Conservation (phyloP, 768 basidiomycete species). For the Russula ochroleuca region DNA sequence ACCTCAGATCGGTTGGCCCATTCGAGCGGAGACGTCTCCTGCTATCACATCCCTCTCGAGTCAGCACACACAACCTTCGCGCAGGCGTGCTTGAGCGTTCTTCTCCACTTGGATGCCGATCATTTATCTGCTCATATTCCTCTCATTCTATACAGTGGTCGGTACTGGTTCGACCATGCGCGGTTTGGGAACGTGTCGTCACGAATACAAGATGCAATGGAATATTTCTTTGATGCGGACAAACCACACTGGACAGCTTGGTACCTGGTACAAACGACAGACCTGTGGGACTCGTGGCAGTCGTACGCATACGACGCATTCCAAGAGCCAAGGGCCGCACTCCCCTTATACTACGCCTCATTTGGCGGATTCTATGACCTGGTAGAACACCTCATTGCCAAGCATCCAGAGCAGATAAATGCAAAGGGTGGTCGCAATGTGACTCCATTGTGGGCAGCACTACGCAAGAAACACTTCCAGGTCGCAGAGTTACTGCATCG, state of each 20-base stretch:
- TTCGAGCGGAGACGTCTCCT: neutral
- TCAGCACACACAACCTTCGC: conserved; percentile 4
- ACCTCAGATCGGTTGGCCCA: neutral
- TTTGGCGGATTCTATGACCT: conserved; percentile 5
- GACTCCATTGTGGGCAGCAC: conserved; percentile 4
- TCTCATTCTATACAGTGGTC: too few relatives aligned
- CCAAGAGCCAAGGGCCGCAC: too few relatives aligned
- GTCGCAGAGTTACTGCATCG: neutral
- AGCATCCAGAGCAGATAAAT: neutral
- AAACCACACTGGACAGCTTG: conserved; percentile 10
- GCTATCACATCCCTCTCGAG: neutral
- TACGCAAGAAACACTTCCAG: neutral
- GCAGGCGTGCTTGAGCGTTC: neutral
- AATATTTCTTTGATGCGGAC: conserved; percentile 1
- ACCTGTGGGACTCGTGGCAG: neutral
- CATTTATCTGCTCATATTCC: neutral
- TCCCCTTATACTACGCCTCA: conserved; percentile 2
- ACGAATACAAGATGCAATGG: neutral
- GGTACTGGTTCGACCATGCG: conserved; percentile 5
- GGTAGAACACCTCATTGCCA: neutral
- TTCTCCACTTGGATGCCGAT: conserved; percentile 3
- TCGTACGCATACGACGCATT: too few relatives aligned
- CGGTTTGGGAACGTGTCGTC: neutral
- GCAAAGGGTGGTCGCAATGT: neutral
- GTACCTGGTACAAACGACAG: neutral